Conservation (phyloP, 495 filamentous ascomycete genomes). For the Geopyxis carbonaria region DNA sequence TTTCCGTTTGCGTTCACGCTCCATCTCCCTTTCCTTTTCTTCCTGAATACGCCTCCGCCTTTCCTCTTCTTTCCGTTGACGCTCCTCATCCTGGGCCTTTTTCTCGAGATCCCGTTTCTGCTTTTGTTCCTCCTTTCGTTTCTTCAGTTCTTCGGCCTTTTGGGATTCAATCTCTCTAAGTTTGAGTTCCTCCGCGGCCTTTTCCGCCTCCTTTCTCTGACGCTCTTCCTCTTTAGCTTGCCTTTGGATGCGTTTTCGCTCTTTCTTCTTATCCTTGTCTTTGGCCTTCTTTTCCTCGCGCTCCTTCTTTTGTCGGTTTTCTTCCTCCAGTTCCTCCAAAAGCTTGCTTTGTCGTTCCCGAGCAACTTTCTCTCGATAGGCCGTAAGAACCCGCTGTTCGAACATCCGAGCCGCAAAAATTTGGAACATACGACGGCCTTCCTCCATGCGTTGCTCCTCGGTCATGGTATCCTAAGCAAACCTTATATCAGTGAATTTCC, state of each 20-base stretch:
- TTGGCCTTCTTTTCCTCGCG: slow-evolving; percentile 84
- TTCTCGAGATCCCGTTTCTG: slow-evolving; percentile 79
- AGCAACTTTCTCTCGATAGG: slow-evolving; percentile 91
- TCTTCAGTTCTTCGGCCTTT: slow-evolving; percentile 60
- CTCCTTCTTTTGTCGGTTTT: slow-evolving; percentile 53
- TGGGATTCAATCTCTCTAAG: slow-evolving; percentile 58
- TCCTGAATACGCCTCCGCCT: slow-evolving; percentile 82
- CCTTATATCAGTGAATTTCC: too few relatives aligned
- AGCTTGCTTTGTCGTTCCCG: slow-evolving; percentile 81
- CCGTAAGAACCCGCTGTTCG: slow-evolving; percentile 89
- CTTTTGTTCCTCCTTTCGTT: slow-evolving; percentile 70
- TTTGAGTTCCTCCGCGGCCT: slow-evolving; percentile 75
- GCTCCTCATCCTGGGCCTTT: slow-evolving; percentile 77
- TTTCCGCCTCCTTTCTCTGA: slow-evolving; percentile 68
- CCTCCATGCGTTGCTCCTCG: slow-evolving; percentile 96
- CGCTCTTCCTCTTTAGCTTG: slow-evolving; percentile 79
- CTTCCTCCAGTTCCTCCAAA: slow-evolving; percentile 77
- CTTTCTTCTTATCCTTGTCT: slow-evolving; percentile 82
- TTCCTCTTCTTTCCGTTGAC: slow-evolving; percentile 83
- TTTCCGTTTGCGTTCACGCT: slow-evolving; percentile 55
- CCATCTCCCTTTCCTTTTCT: slow-evolving; percentile 57
- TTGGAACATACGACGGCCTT: slow-evolving; percentile 96
- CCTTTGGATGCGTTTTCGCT: slow-evolving; percentile 71
- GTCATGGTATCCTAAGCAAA: slow-evolving; percentile 66
- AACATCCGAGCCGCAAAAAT: slow-evolving; percentile 99